A percentile compares a stretch with the other conserved stretches of the same genome.
Evolutionary conservation across 768 basidiomycete species (phyloP).

Genomic region (Lactarius indigo): DNA sequence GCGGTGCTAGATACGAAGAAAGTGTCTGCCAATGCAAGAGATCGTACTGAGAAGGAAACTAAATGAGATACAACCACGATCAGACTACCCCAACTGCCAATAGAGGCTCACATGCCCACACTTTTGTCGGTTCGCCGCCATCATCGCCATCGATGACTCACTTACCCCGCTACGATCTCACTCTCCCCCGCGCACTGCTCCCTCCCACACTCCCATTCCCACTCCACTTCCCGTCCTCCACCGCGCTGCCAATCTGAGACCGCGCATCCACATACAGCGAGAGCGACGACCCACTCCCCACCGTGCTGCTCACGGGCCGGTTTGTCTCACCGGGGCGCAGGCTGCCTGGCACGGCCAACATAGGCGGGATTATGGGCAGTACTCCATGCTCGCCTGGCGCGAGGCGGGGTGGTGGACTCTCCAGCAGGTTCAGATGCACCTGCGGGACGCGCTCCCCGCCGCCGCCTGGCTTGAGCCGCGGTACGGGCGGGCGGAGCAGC

Average conservation of each 20-base stretch:
- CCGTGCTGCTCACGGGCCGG: slow-evolving; percentile 16
- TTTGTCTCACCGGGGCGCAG: not conserved
- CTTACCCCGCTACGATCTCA: slow-evolving; percentile 1
- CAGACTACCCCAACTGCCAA: slow-evolving; percentile 1
- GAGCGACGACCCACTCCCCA: slow-evolving; percentile 18
- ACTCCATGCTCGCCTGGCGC: slow-evolving; percentile 23
- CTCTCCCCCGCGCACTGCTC: not conserved
- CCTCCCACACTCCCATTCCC: slow-evolving; percentile 1
- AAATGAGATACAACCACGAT: slow-evolving; percentile 21
- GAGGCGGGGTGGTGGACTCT: slow-evolving; percentile 6
- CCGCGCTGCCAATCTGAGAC: slow-evolving; percentile 15
- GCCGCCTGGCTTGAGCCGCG: slow-evolving; percentile 11
- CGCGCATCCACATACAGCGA: slow-evolving; percentile 25
- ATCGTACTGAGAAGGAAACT: slow-evolving; percentile 6
- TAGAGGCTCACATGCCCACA: not conserved
- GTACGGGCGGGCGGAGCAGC: not conserved
- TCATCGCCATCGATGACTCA: not conserved
- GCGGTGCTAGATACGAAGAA: slow-evolving; percentile 11
- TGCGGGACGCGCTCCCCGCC: slow-evolving; percentile 16
- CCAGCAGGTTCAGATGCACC: not conserved
- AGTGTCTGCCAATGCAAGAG: slow-evolving; percentile 1
- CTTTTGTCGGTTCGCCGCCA: not conserved
- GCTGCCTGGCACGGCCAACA: not conserved
- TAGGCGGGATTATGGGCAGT: slow-evolving; percentile 7
- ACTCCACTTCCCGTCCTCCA: slow-evolving; percentile 14